A percentile compares a stretch with the other conserved stretches of the same genome.
Conservation (phyloP, 148 eudicot genomes). For the Vaccinium darrowii region DNA sequence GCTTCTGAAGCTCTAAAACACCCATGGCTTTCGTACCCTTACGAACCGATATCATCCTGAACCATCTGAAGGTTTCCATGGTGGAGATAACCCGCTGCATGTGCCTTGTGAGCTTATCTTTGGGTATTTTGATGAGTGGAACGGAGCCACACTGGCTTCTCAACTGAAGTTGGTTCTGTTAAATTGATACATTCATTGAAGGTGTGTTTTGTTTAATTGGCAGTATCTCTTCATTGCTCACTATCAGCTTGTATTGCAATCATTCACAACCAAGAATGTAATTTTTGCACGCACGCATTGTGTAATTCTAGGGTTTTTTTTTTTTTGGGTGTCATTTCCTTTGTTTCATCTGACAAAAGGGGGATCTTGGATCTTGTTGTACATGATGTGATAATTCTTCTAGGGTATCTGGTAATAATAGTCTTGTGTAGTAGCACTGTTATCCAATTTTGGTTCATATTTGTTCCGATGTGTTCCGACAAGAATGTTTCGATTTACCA, state of each 20-base stretch:
- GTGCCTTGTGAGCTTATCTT: background rate
- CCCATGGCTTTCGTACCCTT: slow-evolving; percentile 96
- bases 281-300: slow-evolving; percentile 5
- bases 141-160: background rate
- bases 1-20: slow-evolving; percentile 97
- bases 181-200: slow-evolving; percentile 5
- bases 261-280: slow-evolving; percentile 15
- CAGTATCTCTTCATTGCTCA: slow-evolving; percentile 15
- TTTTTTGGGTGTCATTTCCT: background rate
- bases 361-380: slow-evolving; percentile 31
- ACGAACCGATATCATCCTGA: slow-evolving; percentile 92
- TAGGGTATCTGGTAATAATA: slow-evolving; percentile 34
- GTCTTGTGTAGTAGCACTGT: slow-evolving; percentile 30
- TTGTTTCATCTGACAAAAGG: slow-evolving; percentile 23
- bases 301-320: slow-evolving; percentile 23
- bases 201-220: slow-evolving; percentile 7
- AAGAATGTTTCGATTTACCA: background rate
- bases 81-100: background rate
- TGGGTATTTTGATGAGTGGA: background rate
- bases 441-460: slow-evolving; percentile 29
- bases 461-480: background rate
- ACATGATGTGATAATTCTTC: slow-evolving; percentile 40
- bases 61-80: slow-evolving; percentile 5
- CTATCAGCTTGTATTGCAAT: slow-evolving; percentile 24
- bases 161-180: slow-evolving; percentile 8